Percentiles rank a stretch among this genome's conserved stretches.
Conservation (phyloP, 1,284 basidiomycete species). For the Chalciporus sp. region DNA sequence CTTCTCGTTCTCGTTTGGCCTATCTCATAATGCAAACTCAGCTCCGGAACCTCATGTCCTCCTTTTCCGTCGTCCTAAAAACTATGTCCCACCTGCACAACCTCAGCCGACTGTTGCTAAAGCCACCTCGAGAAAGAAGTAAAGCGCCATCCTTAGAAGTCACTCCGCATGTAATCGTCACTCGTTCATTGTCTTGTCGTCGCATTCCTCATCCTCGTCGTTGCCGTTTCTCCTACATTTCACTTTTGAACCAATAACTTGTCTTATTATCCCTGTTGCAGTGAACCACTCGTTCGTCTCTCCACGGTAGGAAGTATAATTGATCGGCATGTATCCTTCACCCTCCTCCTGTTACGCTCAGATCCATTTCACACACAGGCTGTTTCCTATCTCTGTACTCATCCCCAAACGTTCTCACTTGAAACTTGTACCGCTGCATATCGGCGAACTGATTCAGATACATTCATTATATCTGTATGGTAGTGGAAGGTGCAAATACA, state of each 20-base stretch:
- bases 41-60: conserved; percentile 87
- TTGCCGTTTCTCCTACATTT: conserved; percentile 13
- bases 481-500: not conserved
- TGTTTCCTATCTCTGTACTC: not conserved
- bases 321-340: conserved; percentile 13
- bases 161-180: conserved; percentile 21
- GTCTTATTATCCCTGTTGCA: conserved; percentile 12
- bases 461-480: not conserved
- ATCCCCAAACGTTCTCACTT: not conserved
- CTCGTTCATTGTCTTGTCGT: conserved; percentile 27
- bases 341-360: conserved; percentile 3
- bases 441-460: not conserved
- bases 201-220: conserved; percentile 24
- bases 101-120: conserved; percentile 33
- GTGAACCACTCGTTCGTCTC: conserved; percentile 10
- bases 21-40: conserved; percentile 34
- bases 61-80: conserved; percentile 74
- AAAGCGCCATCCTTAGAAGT: conserved; percentile 7
- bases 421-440: not conserved
- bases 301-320: conserved; percentile 9
- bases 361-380: not conserved
- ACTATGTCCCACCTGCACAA: conserved; percentile 55
- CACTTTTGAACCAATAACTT: conserved; percentile 9
- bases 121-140: conserved; percentile 43
- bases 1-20: not conserved